Evolutionary conservation across 2,329 filamentous ascomycete genomes (phyloP).

Genomic region (Sphaerulina populicola): DNA sequence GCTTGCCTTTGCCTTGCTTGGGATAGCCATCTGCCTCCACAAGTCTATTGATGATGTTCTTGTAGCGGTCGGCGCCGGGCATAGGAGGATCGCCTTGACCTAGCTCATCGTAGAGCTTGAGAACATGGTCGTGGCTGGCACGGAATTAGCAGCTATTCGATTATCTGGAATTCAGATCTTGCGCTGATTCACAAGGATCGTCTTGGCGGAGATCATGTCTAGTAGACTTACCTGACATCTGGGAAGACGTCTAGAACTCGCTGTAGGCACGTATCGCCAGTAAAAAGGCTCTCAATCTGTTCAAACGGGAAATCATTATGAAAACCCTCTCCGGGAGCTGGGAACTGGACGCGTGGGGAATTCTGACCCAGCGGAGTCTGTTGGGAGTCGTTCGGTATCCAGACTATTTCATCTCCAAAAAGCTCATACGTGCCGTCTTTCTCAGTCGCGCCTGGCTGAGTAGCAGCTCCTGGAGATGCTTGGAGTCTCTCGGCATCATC

Average conservation of each 20-base stretch:
- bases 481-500: neutral
- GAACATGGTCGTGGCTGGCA: conserved; percentile 26
- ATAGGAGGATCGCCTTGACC: conserved; percentile 9
- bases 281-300: conserved; percentile 7
- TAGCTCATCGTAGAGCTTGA: conserved; percentile 21
- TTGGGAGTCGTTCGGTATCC: conserved; percentile 23
- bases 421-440: neutral
- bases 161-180: too few relatives aligned
- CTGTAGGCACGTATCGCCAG: conserved; percentile 24
- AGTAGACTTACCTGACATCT: conserved; percentile 20
- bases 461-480: neutral
- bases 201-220: too few relatives aligned
- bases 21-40: conserved; percentile 24
- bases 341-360: neutral
- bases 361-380: neutral
- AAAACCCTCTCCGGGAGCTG: neutral
- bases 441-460: neutral
- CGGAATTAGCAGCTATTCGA: too few relatives aligned
- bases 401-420: conserved; percentile 14
- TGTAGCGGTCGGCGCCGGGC: conserved; percentile 16
- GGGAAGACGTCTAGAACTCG: conserved; percentile 30
- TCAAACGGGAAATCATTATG: conserved; percentile 3
- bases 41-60: conserved; percentile 28
- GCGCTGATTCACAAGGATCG: too few relatives aligned
- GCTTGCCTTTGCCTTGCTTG: conserved; percentile 26